A percentile compares a stretch with the other conserved stretches of the same genome.
These are phyloP conservation scores for Trichophyton schoenleinii DNA, from an alignment of 2,329 filamentous ascomycete species.

Conservation along the genomic window DNA sequence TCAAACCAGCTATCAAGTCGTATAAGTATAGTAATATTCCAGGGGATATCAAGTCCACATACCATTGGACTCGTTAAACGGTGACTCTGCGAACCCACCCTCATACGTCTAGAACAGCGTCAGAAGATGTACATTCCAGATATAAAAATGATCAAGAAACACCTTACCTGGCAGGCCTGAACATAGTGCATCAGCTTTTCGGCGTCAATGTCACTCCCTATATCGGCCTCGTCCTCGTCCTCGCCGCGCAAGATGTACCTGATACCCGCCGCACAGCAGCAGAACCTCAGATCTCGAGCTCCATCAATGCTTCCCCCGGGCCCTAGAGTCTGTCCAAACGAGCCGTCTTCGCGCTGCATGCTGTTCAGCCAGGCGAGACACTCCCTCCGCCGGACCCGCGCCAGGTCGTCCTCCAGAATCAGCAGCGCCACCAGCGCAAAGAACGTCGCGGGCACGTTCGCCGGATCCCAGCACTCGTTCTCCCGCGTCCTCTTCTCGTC, in stretches of 20 bases:
- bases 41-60: conserved; percentile 19
- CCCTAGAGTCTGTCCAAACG: conserved; percentile 72
- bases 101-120: conserved; percentile 55
- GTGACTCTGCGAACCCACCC: conserved; percentile 67
- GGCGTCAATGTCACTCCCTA: conserved; percentile 58
- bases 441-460: conserved; percentile 76
- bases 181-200: conserved; percentile 59
- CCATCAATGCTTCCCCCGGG: conserved; percentile 54
- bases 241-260: conserved; percentile 67
- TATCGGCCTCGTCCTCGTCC: conserved; percentile 37
- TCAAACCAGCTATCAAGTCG: conserved; percentile 57
- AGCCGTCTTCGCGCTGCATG: conserved; percentile 72
- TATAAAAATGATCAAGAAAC: background rate
- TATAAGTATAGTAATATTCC: conserved; percentile 1
- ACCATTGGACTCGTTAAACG: conserved; percentile 74
- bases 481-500: conserved; percentile 35
- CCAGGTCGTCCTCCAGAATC: conserved; percentile 50
- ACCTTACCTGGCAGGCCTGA: conserved; percentile 45
- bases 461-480: conserved; percentile 54
- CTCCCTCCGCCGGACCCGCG: conserved; percentile 52
- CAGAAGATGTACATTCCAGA: background rate
- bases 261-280: conserved; percentile 69
- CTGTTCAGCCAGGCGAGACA: conserved; percentile 61
- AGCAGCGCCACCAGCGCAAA: conserved; percentile 71
- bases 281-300: conserved; percentile 74